Evolutionary conservation across 148 eudicot species (phyloP), one percentile per base, ranked within the genome.

Genomic region (Amaranthus hypochondriacus): DNA sequence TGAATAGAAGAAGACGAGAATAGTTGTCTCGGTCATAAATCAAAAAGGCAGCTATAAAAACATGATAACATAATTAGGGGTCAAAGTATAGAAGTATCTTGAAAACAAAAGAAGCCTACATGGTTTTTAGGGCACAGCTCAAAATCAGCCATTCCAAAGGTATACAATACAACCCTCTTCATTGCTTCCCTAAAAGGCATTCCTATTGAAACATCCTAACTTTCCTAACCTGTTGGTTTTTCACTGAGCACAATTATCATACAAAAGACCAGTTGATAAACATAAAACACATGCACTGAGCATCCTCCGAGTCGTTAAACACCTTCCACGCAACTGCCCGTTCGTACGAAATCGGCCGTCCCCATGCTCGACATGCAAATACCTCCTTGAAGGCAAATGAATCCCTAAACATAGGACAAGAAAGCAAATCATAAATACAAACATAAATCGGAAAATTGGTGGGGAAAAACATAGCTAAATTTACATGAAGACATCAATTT

Each of bases 311-410:
- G 52, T 90, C 90, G 18, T 88, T 83, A 75, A 83, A 83, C 73
- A 90, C 96, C 76, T 90, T 90, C 96, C 96, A 90, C 21, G 96
- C 96, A 5, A 90, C 88, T 39, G 90, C 96, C 70, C 89, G 81
- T 52, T 90, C 96, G 7, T 86, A 90, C 0, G 96, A 86, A 9
- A 88, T 81, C 1, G 87, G 83, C 68, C 96, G 76, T 48, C 92
- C 92, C 90, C 96, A 88, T 90, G 77, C 89, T 87, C n/a, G 95
- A 90, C 85, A 85, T 64, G 81, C 92, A 88, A 6, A 90, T 81
- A 13, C 96, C 96, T 48, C 90, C 87, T 82, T 81, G 89, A 60
- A 90, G 85, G 73, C 87, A 85, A 4, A 84, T 80, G 73, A 90
- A 90, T 12, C 96, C 96, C 96, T 90, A 62, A 2, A 43, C 47